Evolutionary conservation across 768 basidiomycete genomes (phyloP).

Genomic region (Chalciporus pseudorubinellus): DNA sequence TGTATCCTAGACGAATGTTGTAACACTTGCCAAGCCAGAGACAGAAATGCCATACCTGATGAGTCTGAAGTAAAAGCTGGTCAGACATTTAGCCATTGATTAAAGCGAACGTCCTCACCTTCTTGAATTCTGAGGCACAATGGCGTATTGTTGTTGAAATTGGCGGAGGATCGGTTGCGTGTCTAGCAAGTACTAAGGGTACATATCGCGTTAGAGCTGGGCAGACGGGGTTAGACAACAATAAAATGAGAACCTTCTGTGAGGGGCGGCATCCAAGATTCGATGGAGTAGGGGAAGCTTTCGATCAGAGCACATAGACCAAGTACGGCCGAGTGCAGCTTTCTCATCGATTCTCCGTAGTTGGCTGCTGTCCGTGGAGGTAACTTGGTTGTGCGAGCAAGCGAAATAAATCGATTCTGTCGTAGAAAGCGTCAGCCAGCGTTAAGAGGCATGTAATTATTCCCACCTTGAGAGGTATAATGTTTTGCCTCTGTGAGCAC

Average conservation of each 20-base stretch:
- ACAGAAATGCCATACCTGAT: slow-evolving; percentile 45
- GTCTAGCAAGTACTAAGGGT: slow-evolving; percentile 62
- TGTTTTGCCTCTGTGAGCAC: slow-evolving; percentile 87
- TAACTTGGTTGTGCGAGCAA: slow-evolving; percentile 59
- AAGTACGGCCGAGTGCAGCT: slow-evolving; percentile 85
- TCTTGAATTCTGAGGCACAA: slow-evolving; percentile 83
- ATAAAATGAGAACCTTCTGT: slow-evolving; percentile 55
- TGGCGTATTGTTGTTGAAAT: slow-evolving; percentile 88
- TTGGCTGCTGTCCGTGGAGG: slow-evolving; percentile 66
- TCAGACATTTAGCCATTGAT: slow-evolving; percentile 5
- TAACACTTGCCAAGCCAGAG: slow-evolving; percentile 3
- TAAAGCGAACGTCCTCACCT: slow-evolving; percentile 45
- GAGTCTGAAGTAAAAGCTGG: slow-evolving; percentile 42
- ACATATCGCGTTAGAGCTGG: neutral
- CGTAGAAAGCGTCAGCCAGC: slow-evolving; percentile 7
- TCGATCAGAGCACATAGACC: slow-evolving; percentile 93
- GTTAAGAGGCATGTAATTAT: neutral
- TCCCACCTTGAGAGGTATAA: slow-evolving; percentile 75
- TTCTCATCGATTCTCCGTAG: slow-evolving; percentile 71
- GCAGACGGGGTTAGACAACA: neutral
- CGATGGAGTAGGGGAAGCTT: slow-evolving; percentile 94
- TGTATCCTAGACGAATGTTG: slow-evolving; percentile 59
- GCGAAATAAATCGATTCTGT: slow-evolving; percentile 77
- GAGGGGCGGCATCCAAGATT: slow-evolving; percentile 85
- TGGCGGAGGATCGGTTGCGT: slow-evolving; percentile 83